Percentiles rank a stretch among this genome's conserved stretches.
Conservation (phyloP, 306 rosid genomes). For the Ormosia semicastrata region DNA sequence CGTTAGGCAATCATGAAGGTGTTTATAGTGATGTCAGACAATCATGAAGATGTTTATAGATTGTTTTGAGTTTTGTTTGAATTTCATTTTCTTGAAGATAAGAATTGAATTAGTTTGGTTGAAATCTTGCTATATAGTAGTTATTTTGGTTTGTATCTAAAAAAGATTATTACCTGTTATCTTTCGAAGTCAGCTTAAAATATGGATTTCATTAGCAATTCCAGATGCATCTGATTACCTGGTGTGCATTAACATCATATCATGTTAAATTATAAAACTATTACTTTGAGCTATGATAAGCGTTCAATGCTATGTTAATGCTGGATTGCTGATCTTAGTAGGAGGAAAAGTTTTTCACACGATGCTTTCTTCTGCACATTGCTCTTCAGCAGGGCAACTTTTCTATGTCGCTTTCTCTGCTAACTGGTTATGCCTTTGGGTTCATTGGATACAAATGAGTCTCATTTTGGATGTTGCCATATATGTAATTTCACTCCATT, state of each 20-base stretch:
- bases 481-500: not conserved
- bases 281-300: not conserved
- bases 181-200: not conserved
- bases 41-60: not conserved
- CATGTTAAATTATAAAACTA: not conserved
- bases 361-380: not conserved
- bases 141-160: not conserved
- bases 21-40: not conserved
- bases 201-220: not conserved
- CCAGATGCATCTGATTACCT: not conserved
- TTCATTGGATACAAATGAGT: not conserved
- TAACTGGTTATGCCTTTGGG: not conserved
- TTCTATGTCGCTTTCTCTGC: not conserved
- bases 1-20: not conserved
- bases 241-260: constrained; percentile 2
- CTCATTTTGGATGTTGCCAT: not conserved
- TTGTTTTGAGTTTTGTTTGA: not conserved
- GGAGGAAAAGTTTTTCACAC: not conserved
- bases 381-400: not conserved
- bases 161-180: not conserved
- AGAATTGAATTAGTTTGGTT: not conserved
- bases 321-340: not conserved
- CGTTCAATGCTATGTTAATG: not conserved
- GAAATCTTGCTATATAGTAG: not conserved
- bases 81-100: not conserved